Conservation (phyloP, 495 filamentous ascomycete species). For the Trichoderma asperelloides region DNA sequence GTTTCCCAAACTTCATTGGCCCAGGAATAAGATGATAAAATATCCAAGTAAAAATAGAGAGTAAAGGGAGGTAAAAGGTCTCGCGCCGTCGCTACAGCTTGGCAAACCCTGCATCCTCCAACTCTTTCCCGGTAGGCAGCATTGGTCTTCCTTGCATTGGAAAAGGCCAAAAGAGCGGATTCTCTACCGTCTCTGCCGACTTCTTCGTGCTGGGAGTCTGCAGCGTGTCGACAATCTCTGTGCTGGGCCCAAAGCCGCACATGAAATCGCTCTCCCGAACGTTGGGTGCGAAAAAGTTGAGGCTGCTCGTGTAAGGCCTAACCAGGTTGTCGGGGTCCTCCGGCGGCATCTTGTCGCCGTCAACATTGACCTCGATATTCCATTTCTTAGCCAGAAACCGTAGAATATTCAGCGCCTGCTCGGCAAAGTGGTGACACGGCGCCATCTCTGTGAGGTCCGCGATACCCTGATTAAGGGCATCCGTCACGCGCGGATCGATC, state of each 20-base stretch:
- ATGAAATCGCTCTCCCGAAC: conserved; percentile 32
- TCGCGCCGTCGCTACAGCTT: conserved; percentile 1
- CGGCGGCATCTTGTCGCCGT: conserved; percentile 11
- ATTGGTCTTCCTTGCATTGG: conserved; percentile 46
- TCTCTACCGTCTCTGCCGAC: conserved; percentile 24
- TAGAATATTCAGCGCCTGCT: conserved; percentile 49
- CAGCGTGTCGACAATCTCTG: background rate
- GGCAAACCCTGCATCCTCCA: conserved; percentile 41
- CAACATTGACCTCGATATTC: conserved; percentile 42
- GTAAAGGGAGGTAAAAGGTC: background rate
- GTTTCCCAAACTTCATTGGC: no score
- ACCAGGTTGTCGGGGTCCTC: conserved; percentile 22
- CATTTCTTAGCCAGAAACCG: conserved; percentile 46
- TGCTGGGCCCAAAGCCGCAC: conserved; percentile 22
- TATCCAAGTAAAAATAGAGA: no score
- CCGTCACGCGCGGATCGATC: conserved; percentile 24
- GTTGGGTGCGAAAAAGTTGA: conserved; percentile 45
- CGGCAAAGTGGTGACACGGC: conserved; percentile 49
- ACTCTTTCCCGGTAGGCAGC: conserved; percentile 30
- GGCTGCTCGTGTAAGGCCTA: conserved; percentile 30
- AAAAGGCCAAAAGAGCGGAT: conserved; percentile 47
- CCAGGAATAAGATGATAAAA: no score
- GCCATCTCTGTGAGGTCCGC: conserved; percentile 48
- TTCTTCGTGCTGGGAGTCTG: conserved; percentile 10
- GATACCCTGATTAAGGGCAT: conserved; percentile 34